Evolutionary conservation across 2,329 filamentous ascomycete species (phyloP).

Genomic region (Septoria linicola): DNA sequence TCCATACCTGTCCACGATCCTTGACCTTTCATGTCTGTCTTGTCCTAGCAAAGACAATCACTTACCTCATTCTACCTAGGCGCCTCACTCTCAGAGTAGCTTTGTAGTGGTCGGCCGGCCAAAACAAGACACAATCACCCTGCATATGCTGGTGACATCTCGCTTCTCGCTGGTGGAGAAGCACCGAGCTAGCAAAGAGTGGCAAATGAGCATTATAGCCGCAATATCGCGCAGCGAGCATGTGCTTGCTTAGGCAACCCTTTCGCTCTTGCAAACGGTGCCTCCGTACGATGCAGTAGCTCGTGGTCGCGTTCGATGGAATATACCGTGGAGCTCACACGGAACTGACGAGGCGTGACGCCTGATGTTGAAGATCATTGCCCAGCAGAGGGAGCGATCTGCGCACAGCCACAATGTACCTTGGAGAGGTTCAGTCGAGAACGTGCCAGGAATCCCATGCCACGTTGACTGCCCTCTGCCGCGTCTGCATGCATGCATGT

Average conservation of each 20-base stretch:
- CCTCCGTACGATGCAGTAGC: slow-evolving; percentile 1
- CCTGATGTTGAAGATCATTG: slow-evolving; percentile 17
- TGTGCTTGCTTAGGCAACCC: not conserved
- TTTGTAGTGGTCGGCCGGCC: not conserved
- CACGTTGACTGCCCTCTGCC: slow-evolving; percentile 5
- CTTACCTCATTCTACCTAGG: not conserved
- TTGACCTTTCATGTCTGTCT: not conserved
- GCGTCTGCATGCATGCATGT: slow-evolving; percentile 12
- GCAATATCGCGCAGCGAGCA: slow-evolving; percentile 15
- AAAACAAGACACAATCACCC: not conserved
- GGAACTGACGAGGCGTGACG: slow-evolving; percentile 2
- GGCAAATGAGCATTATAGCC: not conserved
- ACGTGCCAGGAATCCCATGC: slow-evolving; percentile 16
- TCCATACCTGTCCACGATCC: not conserved
- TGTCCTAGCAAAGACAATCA: slow-evolving; percentile 1
- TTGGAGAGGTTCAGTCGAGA: slow-evolving; percentile 6
- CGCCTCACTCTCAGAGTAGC: slow-evolving; percentile 5
- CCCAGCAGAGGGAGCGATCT: slow-evolving; percentile 4
- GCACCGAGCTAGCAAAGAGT: not conserved
- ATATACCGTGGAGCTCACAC: not conserved
- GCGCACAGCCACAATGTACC: slow-evolving; percentile 11
- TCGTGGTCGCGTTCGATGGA: not conserved
- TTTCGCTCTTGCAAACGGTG: not conserved
- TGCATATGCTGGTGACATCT: slow-evolving; percentile 5
- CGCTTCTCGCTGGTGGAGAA: not conserved